Percentiles rank a stretch among this genome's conserved stretches.
phyloP scores from a whole-genome alignment of 495 filamentous ascomycete genomes.

The Viridothelium virens region DNA sequence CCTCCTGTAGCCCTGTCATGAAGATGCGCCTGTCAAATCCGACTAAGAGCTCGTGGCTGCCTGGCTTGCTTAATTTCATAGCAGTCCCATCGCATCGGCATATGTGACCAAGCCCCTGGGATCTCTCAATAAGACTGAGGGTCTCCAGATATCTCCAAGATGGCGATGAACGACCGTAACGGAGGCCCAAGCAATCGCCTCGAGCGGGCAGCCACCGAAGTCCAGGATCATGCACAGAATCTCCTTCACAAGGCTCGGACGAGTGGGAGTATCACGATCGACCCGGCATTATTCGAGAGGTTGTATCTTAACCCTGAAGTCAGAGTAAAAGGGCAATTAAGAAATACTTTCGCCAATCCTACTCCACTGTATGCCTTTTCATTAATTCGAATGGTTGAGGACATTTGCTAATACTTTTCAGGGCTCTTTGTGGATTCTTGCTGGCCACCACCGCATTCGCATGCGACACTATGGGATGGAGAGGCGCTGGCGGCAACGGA shows the following conservation, averaged over 20 bases:
- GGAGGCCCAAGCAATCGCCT: not conserved
- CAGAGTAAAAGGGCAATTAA: conserved; percentile 44
- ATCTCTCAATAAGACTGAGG: no score
- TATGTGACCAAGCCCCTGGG: no score
- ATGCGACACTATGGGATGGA: conserved; percentile 60
- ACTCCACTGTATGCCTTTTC: conserved; percentile 49
- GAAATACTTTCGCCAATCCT: conserved; percentile 57
- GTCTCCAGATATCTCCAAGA: not conserved
- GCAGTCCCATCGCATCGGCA: no score
- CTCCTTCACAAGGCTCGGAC: conserved; percentile 40
- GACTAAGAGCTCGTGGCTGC: no score
- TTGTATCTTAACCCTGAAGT: conserved; percentile 59
- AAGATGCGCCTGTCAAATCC: no score
- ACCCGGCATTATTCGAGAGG: conserved; percentile 62
- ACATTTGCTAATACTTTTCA: conserved; percentile 12
- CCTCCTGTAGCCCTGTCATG: no score
- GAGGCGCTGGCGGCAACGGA: conserved; percentile 56
- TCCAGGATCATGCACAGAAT: conserved; percentile 20
- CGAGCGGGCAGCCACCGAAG: not conserved
- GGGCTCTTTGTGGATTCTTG: conserved; percentile 55
- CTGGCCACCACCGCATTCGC: conserved; percentile 52
- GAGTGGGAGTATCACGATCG: conserved; percentile 47
- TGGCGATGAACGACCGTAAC: not conserved
- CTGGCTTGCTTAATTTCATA: no score
- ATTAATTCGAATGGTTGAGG: not conserved